Percentiles rank a stretch among this genome's conserved stretches.
phyloP scores from a whole-genome alignment of 108 stramenopile species.

The Mediolabrus comicus region DNA sequence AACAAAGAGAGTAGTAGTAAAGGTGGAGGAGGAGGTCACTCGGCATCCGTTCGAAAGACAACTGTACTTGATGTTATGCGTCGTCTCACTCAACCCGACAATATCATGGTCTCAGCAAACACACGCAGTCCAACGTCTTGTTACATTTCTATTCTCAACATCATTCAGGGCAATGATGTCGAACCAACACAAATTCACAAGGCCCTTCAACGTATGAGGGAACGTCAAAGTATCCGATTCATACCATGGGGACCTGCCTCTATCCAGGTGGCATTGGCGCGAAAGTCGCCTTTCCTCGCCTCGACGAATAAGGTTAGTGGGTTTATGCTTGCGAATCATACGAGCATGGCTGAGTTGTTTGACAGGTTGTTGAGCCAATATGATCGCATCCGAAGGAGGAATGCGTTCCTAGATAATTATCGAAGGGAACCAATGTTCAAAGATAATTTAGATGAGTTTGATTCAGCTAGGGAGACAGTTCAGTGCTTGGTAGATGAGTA shows the following conservation, averaged over 20 bases:
- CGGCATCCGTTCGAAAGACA: slow-evolving; percentile 89
- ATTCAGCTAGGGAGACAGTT: slow-evolving; percentile 93
- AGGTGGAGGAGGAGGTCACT: slow-evolving; percentile 1
- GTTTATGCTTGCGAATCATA: slow-evolving; percentile 98
- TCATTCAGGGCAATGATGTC: slow-evolving; percentile 96
- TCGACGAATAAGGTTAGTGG: slow-evolving; percentile 94
- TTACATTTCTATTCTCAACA: slow-evolving; percentile 98
- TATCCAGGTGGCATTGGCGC: slow-evolving; percentile 97
- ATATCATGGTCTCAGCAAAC: slow-evolving; percentile 98
- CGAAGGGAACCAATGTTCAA: slow-evolving; percentile 94
- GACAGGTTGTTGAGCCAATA: slow-evolving; percentile 88
- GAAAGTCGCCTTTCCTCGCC: slow-evolving; percentile 93
- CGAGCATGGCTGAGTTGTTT: slow-evolving; percentile 95
- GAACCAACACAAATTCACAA: slow-evolving; percentile 99
- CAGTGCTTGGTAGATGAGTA: slow-evolving; percentile 95
- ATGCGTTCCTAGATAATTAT: slow-evolving; percentile 98
- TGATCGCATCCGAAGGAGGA: slow-evolving; percentile 91
- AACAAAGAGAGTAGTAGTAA: not conserved
- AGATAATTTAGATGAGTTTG: slow-evolving; percentile 97
- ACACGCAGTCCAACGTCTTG: slow-evolving; percentile 88
- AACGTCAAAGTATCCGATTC: slow-evolving; percentile 91
- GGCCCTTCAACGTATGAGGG: slow-evolving; percentile 96
- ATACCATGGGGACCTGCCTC: slow-evolving; percentile 99
- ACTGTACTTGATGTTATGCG: slow-evolving; percentile 99
- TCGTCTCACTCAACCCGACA: slow-evolving; percentile 96